phyloP scores from a whole-genome alignment of 140 eudicot genomes.

The Flaveria floridana region DNA sequence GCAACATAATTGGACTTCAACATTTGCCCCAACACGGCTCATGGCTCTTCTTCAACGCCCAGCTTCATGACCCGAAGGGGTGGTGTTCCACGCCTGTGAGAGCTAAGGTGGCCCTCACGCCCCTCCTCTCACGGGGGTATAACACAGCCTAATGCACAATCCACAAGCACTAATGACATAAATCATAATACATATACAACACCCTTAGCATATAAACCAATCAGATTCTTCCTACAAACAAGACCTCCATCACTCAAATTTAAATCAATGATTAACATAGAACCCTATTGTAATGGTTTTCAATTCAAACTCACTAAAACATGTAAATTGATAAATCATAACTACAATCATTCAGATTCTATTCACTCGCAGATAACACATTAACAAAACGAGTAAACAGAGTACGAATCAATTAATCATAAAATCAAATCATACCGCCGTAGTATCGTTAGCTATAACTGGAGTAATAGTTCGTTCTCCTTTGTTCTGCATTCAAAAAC shows the following conservation, averaged over 20 bases:
- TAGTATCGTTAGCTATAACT: constrained; percentile 46
- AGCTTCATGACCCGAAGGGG: too few relatives aligned
- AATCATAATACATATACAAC: not conserved
- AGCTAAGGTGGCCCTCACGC: too few relatives aligned
- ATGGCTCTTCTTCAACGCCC: too few relatives aligned
- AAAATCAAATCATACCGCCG: constrained; percentile 32
- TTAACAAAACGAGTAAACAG: not conserved
- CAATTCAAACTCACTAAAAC: constrained; percentile 10
- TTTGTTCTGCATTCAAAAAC: constrained; percentile 1
- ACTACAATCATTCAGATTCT: constrained; percentile 7
- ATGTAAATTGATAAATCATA: not conserved
- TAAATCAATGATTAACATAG: constrained; percentile 8
- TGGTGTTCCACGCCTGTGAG: too few relatives aligned
- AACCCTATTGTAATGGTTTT: not conserved
- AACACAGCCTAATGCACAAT: not conserved
- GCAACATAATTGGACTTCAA: too few relatives aligned
- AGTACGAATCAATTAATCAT: not conserved
- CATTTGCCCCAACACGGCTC: too few relatives aligned
- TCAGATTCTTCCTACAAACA: constrained; percentile 19
- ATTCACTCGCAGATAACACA: not conserved
- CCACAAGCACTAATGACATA: not conserved
- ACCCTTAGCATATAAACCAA: not conserved
- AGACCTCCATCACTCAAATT: not conserved
- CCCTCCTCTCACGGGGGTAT: too few relatives aligned
- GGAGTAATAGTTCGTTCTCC: constrained; percentile 49